These are phyloP conservation scores for Ophiostoma pallidulum DNA, from an alignment of 2,329 filamentous ascomycete genomes.

Conservation along the genomic window DNA sequence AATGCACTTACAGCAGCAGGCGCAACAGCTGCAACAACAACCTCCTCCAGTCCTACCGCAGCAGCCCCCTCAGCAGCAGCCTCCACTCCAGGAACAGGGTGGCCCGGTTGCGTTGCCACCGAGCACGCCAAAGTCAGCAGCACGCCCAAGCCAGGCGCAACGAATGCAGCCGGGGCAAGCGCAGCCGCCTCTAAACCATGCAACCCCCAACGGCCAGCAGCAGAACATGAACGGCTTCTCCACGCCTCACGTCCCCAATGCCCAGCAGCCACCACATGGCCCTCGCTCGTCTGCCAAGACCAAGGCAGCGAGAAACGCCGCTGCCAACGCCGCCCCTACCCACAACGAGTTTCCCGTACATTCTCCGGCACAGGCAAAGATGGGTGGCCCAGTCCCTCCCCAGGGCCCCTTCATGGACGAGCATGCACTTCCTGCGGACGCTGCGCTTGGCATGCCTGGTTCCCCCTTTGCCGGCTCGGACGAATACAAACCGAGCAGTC, in stretches of 20 bases:
- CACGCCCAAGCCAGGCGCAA: conserved; percentile 23
- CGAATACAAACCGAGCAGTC: conserved; percentile 46
- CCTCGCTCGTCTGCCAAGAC: conserved; percentile 37
- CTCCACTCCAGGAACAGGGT: conserved; percentile 2
- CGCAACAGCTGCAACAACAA: conserved; percentile 31
- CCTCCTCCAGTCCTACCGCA: conserved; percentile 25
- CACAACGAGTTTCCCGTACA: conserved; percentile 33
- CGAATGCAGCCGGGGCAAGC: conserved; percentile 28
- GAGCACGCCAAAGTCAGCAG: conserved; percentile 36
- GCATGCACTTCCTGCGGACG: conserved; percentile 19
- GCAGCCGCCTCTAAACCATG: conserved; percentile 37
- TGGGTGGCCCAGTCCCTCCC: conserved; percentile 21
- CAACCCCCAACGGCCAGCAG: conserved; percentile 37
- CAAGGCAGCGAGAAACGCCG: conserved; percentile 44
- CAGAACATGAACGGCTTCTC: conserved; percentile 41
- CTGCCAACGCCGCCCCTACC: conserved; percentile 35
- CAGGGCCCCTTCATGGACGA: conserved; percentile 20
- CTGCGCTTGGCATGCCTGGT: conserved; percentile 22
- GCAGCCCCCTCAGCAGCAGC: conserved; percentile 22
- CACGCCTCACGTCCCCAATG: conserved; percentile 33
- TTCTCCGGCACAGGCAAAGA: conserved; percentile 36
- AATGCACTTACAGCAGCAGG: conserved; percentile 24
- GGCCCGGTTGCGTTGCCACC: conserved; percentile 24
- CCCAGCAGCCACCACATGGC: conserved; percentile 32
- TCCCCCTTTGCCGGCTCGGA: conserved; percentile 37